Base-by-base conservation (phyloP, 305 asterid species). In the Fraxinus xanthoxyloides region DNA sequence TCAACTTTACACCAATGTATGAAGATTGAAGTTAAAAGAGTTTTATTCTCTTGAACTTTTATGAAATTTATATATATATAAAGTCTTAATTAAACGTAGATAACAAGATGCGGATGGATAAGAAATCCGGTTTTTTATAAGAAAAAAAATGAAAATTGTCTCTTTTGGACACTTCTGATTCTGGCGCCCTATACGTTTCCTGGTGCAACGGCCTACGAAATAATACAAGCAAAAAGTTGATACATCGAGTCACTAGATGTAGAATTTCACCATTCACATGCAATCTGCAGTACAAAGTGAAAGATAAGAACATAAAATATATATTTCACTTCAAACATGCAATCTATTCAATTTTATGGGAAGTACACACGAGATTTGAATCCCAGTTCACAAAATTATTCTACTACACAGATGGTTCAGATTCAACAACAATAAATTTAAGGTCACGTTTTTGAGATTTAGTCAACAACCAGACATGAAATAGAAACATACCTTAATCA, bases 401-500 rank as follows among this genome's bases (percentile, higher is more conserved):
- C 65, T 54, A 54, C 26, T 2, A n/a, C 65, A 54, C 23, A 15
- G 1, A 54, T 21, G 8, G 65, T 5, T 54, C 63, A 54, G 23
- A 54, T 54, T 54, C 65, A 19, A 7, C 65, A 5, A 54, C 26
- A 19, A 19, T 59, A 59, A 21, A 19, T 59, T 21, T 59, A 40
- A 40, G 51, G 51, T 59, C 30, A 7, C 0, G 30, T 7, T 59
- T 13, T 56, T 19, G 13, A 19, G 12, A 59, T 7, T 3, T 59
- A 59, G 69, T 59, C 69, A 59, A 59, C 69, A 59, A 19, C 69
- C 30, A 19, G 30, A 59, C 13, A 59, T 4, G n/a, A 70, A 76
- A 3, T 35, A 51, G 72, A 40, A 81, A 51, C 72, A 74, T 87
- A 85, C 88, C 90, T 54, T 75, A 70, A 76, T 91, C 90, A 92